Evolutionary conservation across 2,329 filamentous ascomycete species (phyloP).

Genomic region (Zasmidium citrigriseum): DNA sequence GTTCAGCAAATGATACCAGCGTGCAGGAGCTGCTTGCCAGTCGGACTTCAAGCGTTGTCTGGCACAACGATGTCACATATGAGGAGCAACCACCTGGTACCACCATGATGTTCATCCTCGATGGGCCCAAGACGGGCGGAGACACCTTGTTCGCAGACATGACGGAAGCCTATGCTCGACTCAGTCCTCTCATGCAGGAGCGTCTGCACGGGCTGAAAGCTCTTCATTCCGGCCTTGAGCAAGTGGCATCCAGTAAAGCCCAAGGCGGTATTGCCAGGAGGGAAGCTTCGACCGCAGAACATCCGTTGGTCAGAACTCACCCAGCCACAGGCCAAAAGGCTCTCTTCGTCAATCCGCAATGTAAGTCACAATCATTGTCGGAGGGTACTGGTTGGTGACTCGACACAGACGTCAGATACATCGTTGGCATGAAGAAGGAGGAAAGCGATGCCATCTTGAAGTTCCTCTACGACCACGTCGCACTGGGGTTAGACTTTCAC

Average conservation of each 20-base stretch:
- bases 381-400: no score
- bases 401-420: slow-evolving; percentile 64
- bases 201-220: slow-evolving; percentile 49
- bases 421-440: slow-evolving; percentile 81
- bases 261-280: no score
- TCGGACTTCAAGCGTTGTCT: slow-evolving; percentile 71
- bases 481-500: slow-evolving; percentile 70
- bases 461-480: slow-evolving; percentile 74
- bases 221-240: no score
- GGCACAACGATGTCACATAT: slow-evolving; percentile 87
- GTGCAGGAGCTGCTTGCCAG: slow-evolving; percentile 63
- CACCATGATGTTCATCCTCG: slow-evolving; percentile 84
- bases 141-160: slow-evolving; percentile 79
- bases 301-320: slow-evolving; percentile 78
- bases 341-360: slow-evolving; percentile 47
- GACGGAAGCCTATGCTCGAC: slow-evolving; percentile 74
- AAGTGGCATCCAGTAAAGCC: no score
- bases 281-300: slow-evolving; percentile 33
- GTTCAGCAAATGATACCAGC: slow-evolving; percentile 63
- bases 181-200: slow-evolving; percentile 70
- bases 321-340: slow-evolving; percentile 81
- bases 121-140: slow-evolving; percentile 74
- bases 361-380: no score
- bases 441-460: slow-evolving; percentile 76
- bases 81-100: slow-evolving; percentile 85